Evolutionary conservation across 1,284 basidiomycete species (phyloP).

Genomic region (Pseudozyma hubeiensis): DNA sequence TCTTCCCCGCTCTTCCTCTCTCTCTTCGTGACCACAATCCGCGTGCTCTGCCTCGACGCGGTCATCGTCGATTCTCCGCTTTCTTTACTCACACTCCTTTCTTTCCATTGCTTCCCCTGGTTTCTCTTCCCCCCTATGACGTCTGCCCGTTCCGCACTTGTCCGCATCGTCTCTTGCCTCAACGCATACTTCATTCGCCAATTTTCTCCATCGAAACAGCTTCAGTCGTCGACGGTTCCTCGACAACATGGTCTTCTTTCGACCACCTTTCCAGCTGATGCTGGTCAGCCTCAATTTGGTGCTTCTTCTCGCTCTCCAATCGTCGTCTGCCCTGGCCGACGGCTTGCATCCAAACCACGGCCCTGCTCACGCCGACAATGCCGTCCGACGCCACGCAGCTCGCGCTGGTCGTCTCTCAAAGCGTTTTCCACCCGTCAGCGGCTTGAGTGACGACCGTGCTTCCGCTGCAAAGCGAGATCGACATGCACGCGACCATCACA

Average conservation of each 20-base stretch:
- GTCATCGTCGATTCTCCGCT: neutral
- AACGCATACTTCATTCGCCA: neutral
- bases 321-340: slow-evolving; percentile 16
- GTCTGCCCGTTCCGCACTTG: too few species aligned
- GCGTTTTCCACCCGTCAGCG: slow-evolving; percentile 15
- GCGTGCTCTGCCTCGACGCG: neutral
- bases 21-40: neutral
- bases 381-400: slow-evolving; percentile 35
- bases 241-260: slow-evolving; percentile 35
- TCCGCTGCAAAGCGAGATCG: slow-evolving; percentile 16
- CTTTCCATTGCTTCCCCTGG: too few species aligned
- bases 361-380: neutral
- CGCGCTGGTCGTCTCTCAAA: slow-evolving; percentile 35
- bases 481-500: slow-evolving; percentile 1
- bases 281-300: slow-evolving; percentile 38
- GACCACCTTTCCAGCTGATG: slow-evolving; percentile 33
- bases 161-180: neutral
- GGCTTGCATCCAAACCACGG: slow-evolving; percentile 10
- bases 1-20: neutral
- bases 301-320: slow-evolving; percentile 17
- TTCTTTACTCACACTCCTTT: neutral
- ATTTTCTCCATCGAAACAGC: neutral
- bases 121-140: too few species aligned
- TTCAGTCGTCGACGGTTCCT: neutral
- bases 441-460: slow-evolving; percentile 1